Evolutionary conservation across 1,284 basidiomycete genomes (phyloP).

Genomic region (Sanguinoderma infundibulare): DNA sequence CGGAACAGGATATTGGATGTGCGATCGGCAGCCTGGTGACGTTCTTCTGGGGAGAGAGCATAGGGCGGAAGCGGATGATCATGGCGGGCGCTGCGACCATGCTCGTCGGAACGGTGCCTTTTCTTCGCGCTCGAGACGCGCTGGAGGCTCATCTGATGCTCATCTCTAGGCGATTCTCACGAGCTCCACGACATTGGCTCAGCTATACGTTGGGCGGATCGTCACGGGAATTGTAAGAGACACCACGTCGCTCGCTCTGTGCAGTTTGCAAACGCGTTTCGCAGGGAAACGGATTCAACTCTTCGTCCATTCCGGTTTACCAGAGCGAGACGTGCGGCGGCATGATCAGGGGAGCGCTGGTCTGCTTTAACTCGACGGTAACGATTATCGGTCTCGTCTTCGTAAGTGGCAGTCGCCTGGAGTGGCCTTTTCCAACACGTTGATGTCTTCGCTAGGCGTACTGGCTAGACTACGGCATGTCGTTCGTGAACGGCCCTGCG

Average conservation of each 20-base stretch:
- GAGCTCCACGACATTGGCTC: slow-evolving; percentile 40
- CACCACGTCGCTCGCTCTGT: neutral
- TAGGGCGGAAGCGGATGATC: slow-evolving; percentile 48
- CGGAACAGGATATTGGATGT: slow-evolving; percentile 44
- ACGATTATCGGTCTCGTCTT: slow-evolving; percentile 28
- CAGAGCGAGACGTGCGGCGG: slow-evolving; percentile 29
- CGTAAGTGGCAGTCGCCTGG: neutral
- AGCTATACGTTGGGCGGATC: slow-evolving; percentile 56
- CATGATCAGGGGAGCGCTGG: slow-evolving; percentile 25
- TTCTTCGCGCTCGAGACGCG: too few species aligned
- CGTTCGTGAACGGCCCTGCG: slow-evolving; percentile 39
- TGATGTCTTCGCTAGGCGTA: slow-evolving; percentile 36
- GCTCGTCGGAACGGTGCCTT: slow-evolving; percentile 43
- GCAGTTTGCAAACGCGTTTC: neutral
- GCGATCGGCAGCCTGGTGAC: slow-evolving; percentile 36
- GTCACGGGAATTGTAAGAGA: slow-evolving; percentile 49
- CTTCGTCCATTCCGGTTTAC: slow-evolving; percentile 29
- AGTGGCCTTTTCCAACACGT: neutral
- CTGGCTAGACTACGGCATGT: slow-evolving; percentile 53
- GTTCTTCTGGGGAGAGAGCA: slow-evolving; percentile 45
- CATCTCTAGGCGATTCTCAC: slow-evolving; percentile 25
- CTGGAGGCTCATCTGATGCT: slow-evolving; percentile 31
- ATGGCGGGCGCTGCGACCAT: slow-evolving; percentile 45
- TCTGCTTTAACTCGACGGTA: slow-evolving; percentile 30
- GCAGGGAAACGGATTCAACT: slow-evolving; percentile 27